Percentiles rank a stretch among this genome's conserved stretches.
Evolutionary conservation across 179 eudicot species (phyloP).

Genomic region (Carnegiea gigantea): DNA sequence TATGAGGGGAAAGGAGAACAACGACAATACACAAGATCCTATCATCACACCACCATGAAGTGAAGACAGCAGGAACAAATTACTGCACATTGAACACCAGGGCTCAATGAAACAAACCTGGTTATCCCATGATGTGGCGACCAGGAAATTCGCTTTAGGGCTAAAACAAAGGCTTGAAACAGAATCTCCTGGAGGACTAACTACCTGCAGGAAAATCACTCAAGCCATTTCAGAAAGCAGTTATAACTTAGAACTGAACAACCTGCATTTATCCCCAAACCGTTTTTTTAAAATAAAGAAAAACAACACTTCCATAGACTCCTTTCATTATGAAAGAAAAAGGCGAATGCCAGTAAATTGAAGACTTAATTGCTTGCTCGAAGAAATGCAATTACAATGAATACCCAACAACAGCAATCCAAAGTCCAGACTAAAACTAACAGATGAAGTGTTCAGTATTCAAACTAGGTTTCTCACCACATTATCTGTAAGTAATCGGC

Average conservation of each 20-base stretch:
- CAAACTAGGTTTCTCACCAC: not conserved
- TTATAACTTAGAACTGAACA: not conserved
- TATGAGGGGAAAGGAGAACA: too few species aligned
- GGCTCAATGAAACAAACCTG: constrained; percentile 49
- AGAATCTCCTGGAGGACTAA: constrained; percentile 69
- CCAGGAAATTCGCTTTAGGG: constrained; percentile 75
- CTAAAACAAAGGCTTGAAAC: constrained; percentile 81
- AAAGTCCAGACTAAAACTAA: not conserved
- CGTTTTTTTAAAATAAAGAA: too few species aligned
- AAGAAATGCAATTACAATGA: not conserved
- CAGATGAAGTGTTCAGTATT: not conserved
- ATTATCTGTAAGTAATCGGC: not conserved
- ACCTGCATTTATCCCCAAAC: not conserved
- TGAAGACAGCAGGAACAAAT: not conserved
- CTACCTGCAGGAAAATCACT: constrained; percentile 39
- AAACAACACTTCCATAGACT: too few species aligned
- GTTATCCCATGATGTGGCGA: constrained; percentile 93
- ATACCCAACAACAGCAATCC: not conserved
- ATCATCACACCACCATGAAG: not conserved
- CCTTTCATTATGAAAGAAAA: too few species aligned
- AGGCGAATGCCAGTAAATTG: not conserved
- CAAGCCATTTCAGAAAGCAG: not conserved
- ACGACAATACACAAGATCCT: too few species aligned
- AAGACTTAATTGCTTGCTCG: not conserved
- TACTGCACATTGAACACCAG: not conserved